These are phyloP conservation scores for Yamadazyma spencermartinsiae DNA, from an alignment of 1,139 yeast species.

Conservation along the genomic window DNA sequence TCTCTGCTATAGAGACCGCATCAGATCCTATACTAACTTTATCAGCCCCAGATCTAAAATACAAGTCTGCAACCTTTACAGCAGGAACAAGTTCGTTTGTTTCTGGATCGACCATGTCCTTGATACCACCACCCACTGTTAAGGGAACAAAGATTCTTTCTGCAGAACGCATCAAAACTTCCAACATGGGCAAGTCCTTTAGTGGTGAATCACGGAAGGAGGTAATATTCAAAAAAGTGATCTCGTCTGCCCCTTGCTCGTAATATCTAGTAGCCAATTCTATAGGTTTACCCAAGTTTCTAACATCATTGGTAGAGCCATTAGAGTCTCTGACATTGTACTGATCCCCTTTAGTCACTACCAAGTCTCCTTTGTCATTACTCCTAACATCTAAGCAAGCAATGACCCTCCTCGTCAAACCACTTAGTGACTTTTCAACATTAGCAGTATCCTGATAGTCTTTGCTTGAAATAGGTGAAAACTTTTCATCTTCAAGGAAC, in stretches of 20 bases:
- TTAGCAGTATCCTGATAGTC: slow-evolving; percentile 19
- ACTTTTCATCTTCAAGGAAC: slow-evolving; percentile 58
- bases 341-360: slow-evolving; percentile 97
- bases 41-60: slow-evolving; percentile 95
- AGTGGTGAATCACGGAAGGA: slow-evolving; percentile 93
- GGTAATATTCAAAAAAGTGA: slow-evolving; percentile 90
- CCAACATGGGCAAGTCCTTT: slow-evolving; percentile 90
- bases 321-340: slow-evolving; percentile 87
- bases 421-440: slow-evolving; percentile 57
- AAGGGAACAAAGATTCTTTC: slow-evolving; percentile 92
- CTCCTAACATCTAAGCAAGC: slow-evolving; percentile 97
- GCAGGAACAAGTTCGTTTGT: slow-evolving; percentile 74
- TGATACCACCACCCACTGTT: slow-evolving; percentile 97
- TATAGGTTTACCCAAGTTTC: slow-evolving; percentile 95
- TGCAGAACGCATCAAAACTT: slow-evolving; percentile 79
- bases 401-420: slow-evolving; percentile 84
- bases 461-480: slow-evolving; percentile 20
- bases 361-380: slow-evolving; percentile 90
- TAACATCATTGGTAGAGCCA: slow-evolving; percentile 54
- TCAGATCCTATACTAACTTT: slow-evolving; percentile 97
- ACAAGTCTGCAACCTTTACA: slow-evolving; percentile 82
- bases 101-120: slow-evolving; percentile 82
- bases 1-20: slow-evolving; percentile 89
- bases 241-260: slow-evolving; percentile 94
- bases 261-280: slow-evolving; percentile 88